phyloP scores from a whole-genome alignment of 768 basidiomycete genomes.

The Tubosaeta sp. region DNA sequence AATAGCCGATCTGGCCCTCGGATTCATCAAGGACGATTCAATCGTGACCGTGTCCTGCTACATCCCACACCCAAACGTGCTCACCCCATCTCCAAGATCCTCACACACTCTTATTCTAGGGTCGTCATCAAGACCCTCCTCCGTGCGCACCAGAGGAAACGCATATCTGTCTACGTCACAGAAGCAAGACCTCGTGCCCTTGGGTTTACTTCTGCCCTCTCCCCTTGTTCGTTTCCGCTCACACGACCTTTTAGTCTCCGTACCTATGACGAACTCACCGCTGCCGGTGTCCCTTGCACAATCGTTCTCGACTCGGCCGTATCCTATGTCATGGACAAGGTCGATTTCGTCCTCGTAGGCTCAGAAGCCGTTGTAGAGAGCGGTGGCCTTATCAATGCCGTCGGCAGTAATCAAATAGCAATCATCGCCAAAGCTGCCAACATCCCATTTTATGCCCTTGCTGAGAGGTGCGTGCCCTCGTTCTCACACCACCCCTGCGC shows the following conservation, averaged over 20 bases:
- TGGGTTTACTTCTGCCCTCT: conserved; percentile 50
- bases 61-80: conserved; percentile 9
- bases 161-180: conserved; percentile 96
- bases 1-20: conserved; percentile 84
- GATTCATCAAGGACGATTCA: conserved; percentile 93
- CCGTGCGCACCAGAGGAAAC: conserved; percentile 84
- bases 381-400: conserved; percentile 86
- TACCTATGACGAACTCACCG: conserved; percentile 83
- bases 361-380: conserved; percentile 98
- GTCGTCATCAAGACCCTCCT: conserved; percentile 93
- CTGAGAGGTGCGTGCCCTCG: conserved; percentile 64
- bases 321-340: conserved; percentile 94
- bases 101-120: conserved; percentile 95
- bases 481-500: conserved; percentile 18
- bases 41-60: conserved; percentile 49
- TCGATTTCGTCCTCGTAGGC: conserved; percentile 93
- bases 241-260: conserved; percentile 55
- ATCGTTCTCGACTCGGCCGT: conserved; percentile 96
- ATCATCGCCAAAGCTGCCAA: conserved; percentile 91
- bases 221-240: neutral
- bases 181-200: conserved; percentile 88
- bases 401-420: conserved; percentile 95
- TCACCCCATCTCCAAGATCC: conserved; percentile 54
- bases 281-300: conserved; percentile 90
- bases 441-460: conserved; percentile 94